Base-by-base conservation (phyloP, 495 filamentous ascomycete genomes). In the Podospora conica region DNA sequence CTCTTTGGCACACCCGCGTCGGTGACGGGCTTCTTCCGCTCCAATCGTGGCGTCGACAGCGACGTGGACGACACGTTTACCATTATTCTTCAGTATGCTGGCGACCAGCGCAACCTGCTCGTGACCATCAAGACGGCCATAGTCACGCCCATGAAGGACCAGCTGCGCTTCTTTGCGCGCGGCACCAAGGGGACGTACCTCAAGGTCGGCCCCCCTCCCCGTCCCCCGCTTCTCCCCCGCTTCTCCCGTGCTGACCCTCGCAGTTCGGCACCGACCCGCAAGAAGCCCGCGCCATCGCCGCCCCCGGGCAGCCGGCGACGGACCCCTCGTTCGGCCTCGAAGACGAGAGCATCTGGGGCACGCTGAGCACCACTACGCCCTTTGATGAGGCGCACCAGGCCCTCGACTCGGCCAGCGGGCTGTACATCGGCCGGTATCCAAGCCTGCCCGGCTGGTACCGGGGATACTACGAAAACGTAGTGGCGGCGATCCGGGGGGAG, bases 171-270 rank as follows among this genome's bases (percentile, higher is more conserved):
- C 74, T 87, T 88, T 77, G 84, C 91, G 1, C 78, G 89, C 12
- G 89, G 90, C 21, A 86, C 85, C 3, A 82, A 87, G 70, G 89
- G 88, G 0, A 86, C 86, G 54, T 92, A 84, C 69, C 83, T 87
- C 72, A 91, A 91, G 60, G 71, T 72, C 0, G 15, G 22, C 21
- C 18, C 18, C 22, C 62, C 31, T 60, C 28, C n/a, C 64, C 22
- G 20, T 23, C 12, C 65, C 21, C 54, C 12, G 12, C 4, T 53
- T 9, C 18, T 20, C 1, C 10, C 10, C 29, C 9, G 1, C 0
- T 40, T 48, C 6, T 48, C 40, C 40, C 7, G n/a, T 48, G n/a
- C 6, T n/a, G 40, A 48, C 15, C 15, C 28, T 7, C 8, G 3
- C 54, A 74, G 81, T 90, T 81, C 75, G 84, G 89, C 61, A 75